Base-by-base conservation (phyloP, 2,329 filamentous ascomycete genomes). In the Blastomyces percursus region DNA sequence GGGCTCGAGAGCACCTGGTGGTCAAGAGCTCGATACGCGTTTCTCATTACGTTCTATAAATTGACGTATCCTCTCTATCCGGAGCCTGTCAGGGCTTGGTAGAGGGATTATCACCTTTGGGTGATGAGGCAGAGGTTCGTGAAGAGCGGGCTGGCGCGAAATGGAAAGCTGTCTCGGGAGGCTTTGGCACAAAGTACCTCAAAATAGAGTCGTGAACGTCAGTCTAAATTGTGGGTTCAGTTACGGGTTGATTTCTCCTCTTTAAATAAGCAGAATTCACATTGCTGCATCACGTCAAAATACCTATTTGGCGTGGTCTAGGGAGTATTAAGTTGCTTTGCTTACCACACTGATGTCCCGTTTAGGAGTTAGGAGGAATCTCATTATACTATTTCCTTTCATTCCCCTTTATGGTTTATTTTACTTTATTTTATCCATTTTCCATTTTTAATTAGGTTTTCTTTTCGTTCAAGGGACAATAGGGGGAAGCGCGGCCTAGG, bases 41-140 rank as follows among this genome's bases (percentile, higher is more conserved):
- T 42, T 32, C 40, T 59, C 30, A 52, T 54, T 21, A n/a, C 19
- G 5, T 60, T 60, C 44, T 48, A 60, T 52, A 60, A 42, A 16
- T 14, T 54, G 32, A 52, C 48, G 30, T 42, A 52, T 42, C 38
- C 19, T 2, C n/a, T 54, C 12, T 60, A 51, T 42, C 59, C 50
- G 9, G 32, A 60, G 19, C 44, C 42, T 3, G 42, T 59, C 27
- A 46, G 40, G 56, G 35, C 57, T 1, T 59, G 57, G 27, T 42
- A 35, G 27, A 46, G 42, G 16, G 42, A 50, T 48, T 59, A 35
- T 14, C 48, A 48, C 12, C 24, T 48, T 2, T 59, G 57, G 42
- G 8, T 48, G 57, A 59, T 59, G 57, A 59, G 42, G 42, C 40
- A 48, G 40, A 46, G 42, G 42, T 48, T 48, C 30, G 27, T 42